phyloP scores from a whole-genome alignment of 2,329 filamentous ascomycete genomes.

The Xylaria sp. region DNA sequence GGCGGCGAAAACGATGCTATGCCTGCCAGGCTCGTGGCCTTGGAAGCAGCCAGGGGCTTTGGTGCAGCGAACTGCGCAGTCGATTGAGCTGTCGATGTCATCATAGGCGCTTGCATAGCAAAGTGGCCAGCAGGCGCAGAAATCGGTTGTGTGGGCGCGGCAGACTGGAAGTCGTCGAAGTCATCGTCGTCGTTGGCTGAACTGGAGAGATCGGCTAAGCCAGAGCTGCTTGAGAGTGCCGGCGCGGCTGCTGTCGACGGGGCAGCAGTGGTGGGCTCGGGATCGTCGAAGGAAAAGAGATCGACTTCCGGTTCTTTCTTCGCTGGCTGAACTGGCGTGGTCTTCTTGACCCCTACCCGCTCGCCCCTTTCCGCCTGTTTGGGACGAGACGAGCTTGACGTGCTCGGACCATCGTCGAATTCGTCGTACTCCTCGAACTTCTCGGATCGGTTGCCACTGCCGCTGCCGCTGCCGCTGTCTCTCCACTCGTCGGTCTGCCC shows the following conservation, averaged over 20 bases:
- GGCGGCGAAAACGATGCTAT: conserved; percentile 78
- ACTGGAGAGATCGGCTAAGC: conserved; percentile 43
- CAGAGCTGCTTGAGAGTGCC: conserved; percentile 42
- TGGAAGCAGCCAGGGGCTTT: conserved; percentile 76
- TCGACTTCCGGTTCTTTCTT: conserved; percentile 90
- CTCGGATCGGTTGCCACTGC: conserved; percentile 55
- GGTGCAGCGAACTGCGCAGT: conserved; percentile 72
- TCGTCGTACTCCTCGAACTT: conserved; percentile 97
- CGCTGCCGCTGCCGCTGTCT: conserved; percentile 34
- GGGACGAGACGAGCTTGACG: conserved; percentile 46
- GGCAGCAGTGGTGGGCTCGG: conserved; percentile 43
- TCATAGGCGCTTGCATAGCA: conserved; percentile 43
- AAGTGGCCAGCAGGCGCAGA: conserved; percentile 41
- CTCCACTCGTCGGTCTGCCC: conserved; percentile 69
- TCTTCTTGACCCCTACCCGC: conserved; percentile 49
- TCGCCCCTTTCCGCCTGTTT: conserved; percentile 46
- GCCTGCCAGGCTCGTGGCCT: conserved; percentile 73
- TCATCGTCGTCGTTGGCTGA: conserved; percentile 70
- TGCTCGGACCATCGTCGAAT: conserved; percentile 69
- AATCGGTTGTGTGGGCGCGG: conserved; percentile 51
- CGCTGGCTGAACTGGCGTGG: conserved; percentile 47
- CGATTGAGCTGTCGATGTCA: conserved; percentile 48
- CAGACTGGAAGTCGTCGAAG: conserved; percentile 96
- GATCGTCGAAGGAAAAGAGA: conserved; percentile 87
- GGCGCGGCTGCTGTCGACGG: conserved; percentile 37